phyloP scores from a whole-genome alignment of 164 flowering plant genomes.

The Aristolochia californica region DNA sequence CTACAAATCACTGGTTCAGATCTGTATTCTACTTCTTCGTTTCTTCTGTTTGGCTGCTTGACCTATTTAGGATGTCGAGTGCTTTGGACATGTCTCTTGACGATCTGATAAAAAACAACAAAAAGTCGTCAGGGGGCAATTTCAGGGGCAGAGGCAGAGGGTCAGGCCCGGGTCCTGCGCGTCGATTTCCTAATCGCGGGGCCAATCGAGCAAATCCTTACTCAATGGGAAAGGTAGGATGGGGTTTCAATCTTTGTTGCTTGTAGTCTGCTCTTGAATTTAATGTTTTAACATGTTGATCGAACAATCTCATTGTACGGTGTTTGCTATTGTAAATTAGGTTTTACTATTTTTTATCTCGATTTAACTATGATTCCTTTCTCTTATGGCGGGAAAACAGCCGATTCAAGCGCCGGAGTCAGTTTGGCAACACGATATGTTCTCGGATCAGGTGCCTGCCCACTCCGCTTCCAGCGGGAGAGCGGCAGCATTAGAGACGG shows the following conservation, averaged over 20 bases:
- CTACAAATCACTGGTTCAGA: background rate
- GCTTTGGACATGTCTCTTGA: constrained; percentile 75
- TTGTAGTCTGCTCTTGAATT: no score
- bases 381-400: constrained; percentile 6
- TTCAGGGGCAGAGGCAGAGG: constrained; percentile 23
- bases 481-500: constrained; percentile 61
- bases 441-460: constrained; percentile 32
- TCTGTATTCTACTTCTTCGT: background rate
- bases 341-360: background rate
- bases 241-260: constrained; percentile 6
- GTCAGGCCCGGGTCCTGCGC: constrained; percentile 64
- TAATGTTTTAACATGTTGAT: no score
- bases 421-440: constrained; percentile 77
- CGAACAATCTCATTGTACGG: background rate
- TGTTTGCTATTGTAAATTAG: no score
- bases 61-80: constrained; percentile 32
- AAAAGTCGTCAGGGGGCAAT: constrained; percentile 32
- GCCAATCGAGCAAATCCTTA: constrained; percentile 60
- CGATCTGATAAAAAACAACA: constrained; percentile 75
- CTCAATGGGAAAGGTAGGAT: constrained; percentile 37
- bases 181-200: constrained; percentile 50
- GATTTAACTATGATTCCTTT: background rate
- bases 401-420: constrained; percentile 54
- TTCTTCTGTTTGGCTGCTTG: background rate
- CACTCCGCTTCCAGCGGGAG: constrained; percentile 17